phyloP scores from a whole-genome alignment of 2,329 filamentous ascomycete genomes.

The Gnomoniopsis sp. region DNA sequence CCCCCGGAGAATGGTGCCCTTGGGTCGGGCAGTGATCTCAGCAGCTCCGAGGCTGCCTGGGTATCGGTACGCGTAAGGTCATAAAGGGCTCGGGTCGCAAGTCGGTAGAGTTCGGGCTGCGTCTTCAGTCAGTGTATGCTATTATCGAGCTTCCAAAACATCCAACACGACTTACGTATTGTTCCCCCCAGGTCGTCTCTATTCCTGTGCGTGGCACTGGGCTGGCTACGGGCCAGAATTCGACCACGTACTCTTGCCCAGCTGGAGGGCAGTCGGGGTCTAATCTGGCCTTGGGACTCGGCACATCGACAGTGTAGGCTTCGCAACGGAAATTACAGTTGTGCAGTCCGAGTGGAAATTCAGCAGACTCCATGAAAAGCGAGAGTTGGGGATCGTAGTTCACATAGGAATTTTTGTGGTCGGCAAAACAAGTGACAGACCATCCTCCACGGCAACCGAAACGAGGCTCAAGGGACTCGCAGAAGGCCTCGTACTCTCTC shows the following conservation, averaged over 20 bases:
- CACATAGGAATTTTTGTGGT: neutral
- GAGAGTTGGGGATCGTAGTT: neutral
- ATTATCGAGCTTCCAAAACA: neutral
- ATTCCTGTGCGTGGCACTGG: neutral
- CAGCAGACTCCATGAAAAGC: neutral
- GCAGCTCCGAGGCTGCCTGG: neutral
- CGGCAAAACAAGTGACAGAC: neutral
- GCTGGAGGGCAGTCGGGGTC: no score
- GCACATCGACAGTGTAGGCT: neutral
- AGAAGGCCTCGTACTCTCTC: conserved; percentile 3
- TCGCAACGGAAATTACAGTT: conserved; percentile 8
- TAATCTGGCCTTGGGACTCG: no score
- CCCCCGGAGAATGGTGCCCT: neutral
- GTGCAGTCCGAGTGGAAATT: neutral
- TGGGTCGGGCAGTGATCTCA: neutral
- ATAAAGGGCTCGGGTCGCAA: neutral
- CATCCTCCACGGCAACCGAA: neutral
- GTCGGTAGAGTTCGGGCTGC: neutral
- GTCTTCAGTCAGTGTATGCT: neutral
- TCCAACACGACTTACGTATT: neutral
- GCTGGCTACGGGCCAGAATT: conserved; percentile 2
- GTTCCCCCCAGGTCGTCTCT: neutral
- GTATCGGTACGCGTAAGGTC: neutral
- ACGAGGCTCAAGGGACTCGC: conserved; percentile 1
- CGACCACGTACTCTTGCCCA: conserved; percentile 2